Conservation (phyloP, 176 grass and related monocot genomes). For the Saccharum spontaneum region DNA sequence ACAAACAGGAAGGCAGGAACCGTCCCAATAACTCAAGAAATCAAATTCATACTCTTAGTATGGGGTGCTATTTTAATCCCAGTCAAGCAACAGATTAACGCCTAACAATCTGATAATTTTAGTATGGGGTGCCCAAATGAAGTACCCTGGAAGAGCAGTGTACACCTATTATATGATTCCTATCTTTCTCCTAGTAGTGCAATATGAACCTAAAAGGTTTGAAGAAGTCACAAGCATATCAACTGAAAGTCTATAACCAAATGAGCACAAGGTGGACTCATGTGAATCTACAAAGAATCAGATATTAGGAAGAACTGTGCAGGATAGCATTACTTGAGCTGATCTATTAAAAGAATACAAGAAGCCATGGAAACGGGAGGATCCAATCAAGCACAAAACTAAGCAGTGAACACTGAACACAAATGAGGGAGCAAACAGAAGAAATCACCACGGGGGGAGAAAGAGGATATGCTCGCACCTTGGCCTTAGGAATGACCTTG, state of each 20-base stretch:
- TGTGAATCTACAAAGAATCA: not conserved
- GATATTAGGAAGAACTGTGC: not conserved
- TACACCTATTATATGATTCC: not conserved
- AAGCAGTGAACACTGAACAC: not conserved
- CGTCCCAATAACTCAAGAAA: slow-evolving; percentile 19
- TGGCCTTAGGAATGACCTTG: slow-evolving; percentile 85
- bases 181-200: not conserved
- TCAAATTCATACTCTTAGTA: not conserved
- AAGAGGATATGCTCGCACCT: slow-evolving; percentile 42
- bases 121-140: not conserved
- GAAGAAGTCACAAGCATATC: not conserved
- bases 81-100: not conserved
- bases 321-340: not conserved
- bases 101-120: not conserved
- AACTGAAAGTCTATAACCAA: not conserved
- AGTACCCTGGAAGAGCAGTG: slow-evolving; percentile 2
- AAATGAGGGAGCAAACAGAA: not conserved
- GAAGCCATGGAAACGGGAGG: not conserved
- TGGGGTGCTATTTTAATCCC: not conserved
- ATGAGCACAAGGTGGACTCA: not conserved
- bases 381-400: slow-evolving; percentile 11
- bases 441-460: not conserved
- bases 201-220: not conserved
- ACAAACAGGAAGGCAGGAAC: slow-evolving; percentile 7
- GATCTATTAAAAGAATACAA: slow-evolving; percentile 5